These are phyloP conservation scores for Solanum habrochaites DNA, from an alignment of 257 asterid genomes.

Conservation along the genomic window DNA sequence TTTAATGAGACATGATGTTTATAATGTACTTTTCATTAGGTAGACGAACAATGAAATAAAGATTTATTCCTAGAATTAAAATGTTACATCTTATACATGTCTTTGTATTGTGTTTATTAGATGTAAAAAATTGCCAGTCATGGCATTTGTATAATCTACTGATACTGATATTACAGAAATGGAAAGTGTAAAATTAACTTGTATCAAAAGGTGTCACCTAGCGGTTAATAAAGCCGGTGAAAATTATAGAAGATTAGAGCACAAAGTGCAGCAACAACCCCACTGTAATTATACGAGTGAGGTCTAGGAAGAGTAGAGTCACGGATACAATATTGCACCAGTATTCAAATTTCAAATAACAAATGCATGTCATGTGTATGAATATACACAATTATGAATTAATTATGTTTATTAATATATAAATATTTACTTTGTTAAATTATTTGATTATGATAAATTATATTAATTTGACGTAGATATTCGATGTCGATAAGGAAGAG, in stretches of 20 bases:
- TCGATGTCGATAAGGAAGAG: rapidly evolving
- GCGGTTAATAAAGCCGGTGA: neutral
- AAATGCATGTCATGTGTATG: too few relatives aligned
- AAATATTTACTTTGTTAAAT: too few relatives aligned
- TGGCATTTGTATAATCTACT: neutral
- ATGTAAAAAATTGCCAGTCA: neutral
- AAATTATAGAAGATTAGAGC: neutral
- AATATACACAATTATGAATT: too few relatives aligned
- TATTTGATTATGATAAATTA: neutral
- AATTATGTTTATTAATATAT: too few relatives aligned
- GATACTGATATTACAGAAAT: neutral
- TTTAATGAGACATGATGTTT: neutral
- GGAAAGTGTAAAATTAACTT: neutral
- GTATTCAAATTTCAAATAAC: too few relatives aligned
- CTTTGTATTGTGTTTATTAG: neutral
- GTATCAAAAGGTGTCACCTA: neutral
- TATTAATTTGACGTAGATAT: too few relatives aligned
- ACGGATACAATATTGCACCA: too few relatives aligned
- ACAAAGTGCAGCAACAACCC: neutral
- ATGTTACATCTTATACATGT: neutral
- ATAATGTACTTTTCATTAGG: neutral
- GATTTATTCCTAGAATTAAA: neutral
- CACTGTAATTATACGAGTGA: neutral
- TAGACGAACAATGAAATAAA: neutral
- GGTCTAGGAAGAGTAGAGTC: neutral